phyloP scores from a whole-genome alignment of 2,329 filamentous ascomycete species.

The Penicillium sp. region DNA sequence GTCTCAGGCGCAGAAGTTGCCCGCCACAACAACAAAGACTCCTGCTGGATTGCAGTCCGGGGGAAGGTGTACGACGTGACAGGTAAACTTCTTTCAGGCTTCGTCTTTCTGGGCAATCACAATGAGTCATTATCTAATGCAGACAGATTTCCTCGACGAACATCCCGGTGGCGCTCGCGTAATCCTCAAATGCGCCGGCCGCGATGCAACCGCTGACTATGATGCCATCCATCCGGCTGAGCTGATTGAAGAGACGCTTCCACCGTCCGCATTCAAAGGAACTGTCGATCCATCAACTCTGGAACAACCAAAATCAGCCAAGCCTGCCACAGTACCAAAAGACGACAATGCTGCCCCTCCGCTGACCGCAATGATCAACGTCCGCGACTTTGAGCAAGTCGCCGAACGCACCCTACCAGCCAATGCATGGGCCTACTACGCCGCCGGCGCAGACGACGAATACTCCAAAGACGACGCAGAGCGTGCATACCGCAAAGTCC shows the following conservation, averaged over 20 bases:
- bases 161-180: slow-evolving; percentile 33
- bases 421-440: slow-evolving; percentile 42
- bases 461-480: slow-evolving; percentile 44
- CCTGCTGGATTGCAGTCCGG: slow-evolving; percentile 52
- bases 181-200: slow-evolving; percentile 32
- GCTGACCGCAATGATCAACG: slow-evolving; percentile 31
- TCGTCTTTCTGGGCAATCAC: background rate
- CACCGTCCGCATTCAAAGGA: slow-evolving; percentile 22
- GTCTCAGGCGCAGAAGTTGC: slow-evolving; percentile 41
- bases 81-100: slow-evolving; percentile 17
- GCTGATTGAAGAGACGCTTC: slow-evolving; percentile 27
- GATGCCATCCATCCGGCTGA: slow-evolving; percentile 31
- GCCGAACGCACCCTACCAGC: slow-evolving; percentile 26
- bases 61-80: slow-evolving; percentile 51
- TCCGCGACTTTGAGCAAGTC: slow-evolving; percentile 36
- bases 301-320: slow-evolving; percentile 14
- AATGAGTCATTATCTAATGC: background rate
- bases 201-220: slow-evolving; percentile 33
- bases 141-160: slow-evolving; percentile 27
- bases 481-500: slow-evolving; percentile 42
- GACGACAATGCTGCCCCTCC: slow-evolving; percentile 19
- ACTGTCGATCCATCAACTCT: slow-evolving; percentile 16
- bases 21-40: slow-evolving; percentile 45
- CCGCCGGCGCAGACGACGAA: slow-evolving; percentile 49
- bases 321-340: background rate